These are phyloP conservation scores for Penicillium sp. DNA, from an alignment of 2,329 filamentous ascomycete species.

Conservation along the genomic window DNA sequence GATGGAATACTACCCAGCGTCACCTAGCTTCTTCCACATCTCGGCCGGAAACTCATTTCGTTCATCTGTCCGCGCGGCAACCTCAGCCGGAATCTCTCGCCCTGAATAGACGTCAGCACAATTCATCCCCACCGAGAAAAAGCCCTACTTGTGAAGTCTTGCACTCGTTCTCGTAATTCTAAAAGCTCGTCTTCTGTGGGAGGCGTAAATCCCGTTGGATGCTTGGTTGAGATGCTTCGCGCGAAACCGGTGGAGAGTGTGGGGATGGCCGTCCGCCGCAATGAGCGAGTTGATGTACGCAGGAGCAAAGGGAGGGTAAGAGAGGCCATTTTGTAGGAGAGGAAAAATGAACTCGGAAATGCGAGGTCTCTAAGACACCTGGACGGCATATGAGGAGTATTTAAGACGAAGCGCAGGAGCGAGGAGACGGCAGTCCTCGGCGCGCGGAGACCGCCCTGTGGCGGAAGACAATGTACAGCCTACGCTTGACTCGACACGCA, in stretches of 20 bases:
- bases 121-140: background rate
- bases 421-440: constrained; percentile 23
- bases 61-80: constrained; percentile 79
- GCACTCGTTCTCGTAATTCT: constrained; percentile 78
- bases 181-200: constrained; percentile 70
- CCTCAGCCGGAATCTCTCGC: constrained; percentile 78
- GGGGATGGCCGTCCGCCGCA: constrained; percentile 31
- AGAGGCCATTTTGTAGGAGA: constrained; percentile 31
- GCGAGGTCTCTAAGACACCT: background rate
- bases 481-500: background rate
- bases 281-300: constrained; percentile 31
- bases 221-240: constrained; percentile 62
- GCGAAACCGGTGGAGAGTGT: constrained; percentile 29
- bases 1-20: constrained; percentile 61
- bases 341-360: background rate
- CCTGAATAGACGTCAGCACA: constrained; percentile 42
- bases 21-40: constrained; percentile 92
- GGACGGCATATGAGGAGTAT: constrained; percentile 3
- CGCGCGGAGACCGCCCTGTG: constrained; percentile 10
- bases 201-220: constrained; percentile 61
- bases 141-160: constrained; percentile 69
- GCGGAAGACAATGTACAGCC: background rate
- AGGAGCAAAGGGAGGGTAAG: constrained; percentile 34
- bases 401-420: constrained; percentile 8
- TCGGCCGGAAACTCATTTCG: constrained; percentile 82